These are phyloP conservation scores for Gynostemma pentaphyllum DNA, from an alignment of 306 rosid species.

Conservation along the genomic window DNA sequence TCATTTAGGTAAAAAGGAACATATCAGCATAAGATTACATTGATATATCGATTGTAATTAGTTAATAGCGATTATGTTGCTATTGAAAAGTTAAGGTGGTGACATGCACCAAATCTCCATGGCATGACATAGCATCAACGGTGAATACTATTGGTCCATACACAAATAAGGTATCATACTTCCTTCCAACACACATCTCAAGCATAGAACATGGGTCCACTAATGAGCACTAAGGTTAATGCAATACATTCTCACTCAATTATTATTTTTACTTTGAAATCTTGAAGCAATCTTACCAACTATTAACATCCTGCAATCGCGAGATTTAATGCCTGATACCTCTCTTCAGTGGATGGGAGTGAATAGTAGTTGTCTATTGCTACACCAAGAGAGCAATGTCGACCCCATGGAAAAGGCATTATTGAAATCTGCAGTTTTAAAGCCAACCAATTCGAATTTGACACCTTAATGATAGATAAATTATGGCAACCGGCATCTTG, in stretches of 20 bases:
- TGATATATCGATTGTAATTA: background rate
- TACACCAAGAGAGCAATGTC: slow-evolving; percentile 95
- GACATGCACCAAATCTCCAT: slow-evolving; percentile 24
- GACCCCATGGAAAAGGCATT: slow-evolving; percentile 94
- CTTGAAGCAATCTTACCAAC: slow-evolving; percentile 99
- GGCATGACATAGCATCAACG: slow-evolving; percentile 18
- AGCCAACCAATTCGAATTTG: slow-evolving; percentile 99
- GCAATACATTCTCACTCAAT: slow-evolving; percentile 51
- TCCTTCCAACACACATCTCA: slow-evolving; percentile 42
- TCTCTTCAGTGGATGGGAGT: slow-evolving; percentile 81
- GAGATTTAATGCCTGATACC: slow-evolving; percentile 81
- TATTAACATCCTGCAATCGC: slow-evolving; percentile 82
- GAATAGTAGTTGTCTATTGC: slow-evolving; percentile 78
- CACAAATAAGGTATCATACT: slow-evolving; percentile 12
- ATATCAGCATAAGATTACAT: background rate
- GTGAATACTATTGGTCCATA: slow-evolving; percentile 10
- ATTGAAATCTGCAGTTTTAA: slow-evolving; percentile 99
- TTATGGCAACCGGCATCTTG: slow-evolving; percentile 95
- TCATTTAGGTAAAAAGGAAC: background rate
- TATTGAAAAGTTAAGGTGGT: slow-evolving; percentile 18
- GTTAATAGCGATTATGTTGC: background rate
- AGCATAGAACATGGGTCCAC: slow-evolving; percentile 51
- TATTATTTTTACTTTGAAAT: slow-evolving; percentile 62
- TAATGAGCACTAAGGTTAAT: slow-evolving; percentile 59
- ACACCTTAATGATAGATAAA: slow-evolving; percentile 96